Conservation (phyloP, 495 filamentous ascomycete genomes). For the Trichoderma erinaceum region DNA sequence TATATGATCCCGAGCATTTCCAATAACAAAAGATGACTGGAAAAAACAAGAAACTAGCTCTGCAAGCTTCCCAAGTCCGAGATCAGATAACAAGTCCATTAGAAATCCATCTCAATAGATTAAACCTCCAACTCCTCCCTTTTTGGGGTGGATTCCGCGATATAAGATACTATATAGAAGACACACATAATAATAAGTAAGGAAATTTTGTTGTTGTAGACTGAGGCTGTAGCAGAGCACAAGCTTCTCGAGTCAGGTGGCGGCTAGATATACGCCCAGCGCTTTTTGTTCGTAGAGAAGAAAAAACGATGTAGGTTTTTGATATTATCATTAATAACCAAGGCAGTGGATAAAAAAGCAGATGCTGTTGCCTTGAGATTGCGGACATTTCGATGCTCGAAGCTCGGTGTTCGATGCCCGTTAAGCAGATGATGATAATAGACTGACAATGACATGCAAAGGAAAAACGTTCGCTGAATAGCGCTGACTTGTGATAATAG, state of each 20-base stretch:
- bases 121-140: slow-evolving; percentile 9
- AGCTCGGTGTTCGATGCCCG: background rate
- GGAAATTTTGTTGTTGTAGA: background rate
- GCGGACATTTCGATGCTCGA: too few species aligned
- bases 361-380: background rate
- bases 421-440: background rate
- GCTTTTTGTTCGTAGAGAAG: background rate
- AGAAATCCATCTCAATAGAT: background rate
- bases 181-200: background rate
- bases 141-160: background rate
- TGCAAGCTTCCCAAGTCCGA: background rate
- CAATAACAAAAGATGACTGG: background rate
- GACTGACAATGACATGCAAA: background rate
- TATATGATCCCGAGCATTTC: background rate
- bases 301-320: too few species aligned
- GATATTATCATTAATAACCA: slow-evolving; percentile 5
- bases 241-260: background rate
- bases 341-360: background rate
- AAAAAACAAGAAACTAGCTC: background rate
- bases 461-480: background rate
- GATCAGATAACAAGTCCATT: slow-evolving; percentile 4
- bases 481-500: slow-evolving; percentile 1
- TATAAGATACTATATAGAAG: background rate
- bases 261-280: background rate
- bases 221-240: background rate